phyloP scores from a whole-genome alignment of 2,329 filamentous ascomycete species.

The Emericellopsis atlantica region DNA sequence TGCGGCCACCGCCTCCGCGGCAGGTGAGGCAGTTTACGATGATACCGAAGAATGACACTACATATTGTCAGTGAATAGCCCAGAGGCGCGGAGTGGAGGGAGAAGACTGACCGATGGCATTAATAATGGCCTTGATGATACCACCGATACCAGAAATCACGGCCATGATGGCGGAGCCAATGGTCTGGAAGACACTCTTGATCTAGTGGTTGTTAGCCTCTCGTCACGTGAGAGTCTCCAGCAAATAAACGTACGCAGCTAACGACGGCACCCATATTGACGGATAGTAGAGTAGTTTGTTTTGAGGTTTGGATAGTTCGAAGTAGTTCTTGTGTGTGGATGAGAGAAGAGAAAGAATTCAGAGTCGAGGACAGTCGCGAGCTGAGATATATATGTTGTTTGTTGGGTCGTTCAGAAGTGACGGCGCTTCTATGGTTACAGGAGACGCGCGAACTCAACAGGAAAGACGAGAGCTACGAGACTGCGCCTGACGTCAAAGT shows the following conservation, averaged over 20 bases:
- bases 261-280: slow-evolving; percentile 61
- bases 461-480: too few species aligned
- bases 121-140: slow-evolving; percentile 54
- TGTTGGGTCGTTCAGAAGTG: too few species aligned
- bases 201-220: slow-evolving; percentile 21
- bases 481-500: too few species aligned
- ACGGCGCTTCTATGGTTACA: too few species aligned
- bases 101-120: slow-evolving; percentile 40
- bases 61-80: too few species aligned
- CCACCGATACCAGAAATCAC: slow-evolving; percentile 54
- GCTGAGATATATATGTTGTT: neutral
- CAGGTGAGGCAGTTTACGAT: slow-evolving; percentile 54
- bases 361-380: neutral
- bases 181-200: slow-evolving; percentile 44
- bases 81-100: too few species aligned
- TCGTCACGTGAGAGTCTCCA: too few species aligned
- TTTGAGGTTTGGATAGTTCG: slow-evolving; percentile 4
- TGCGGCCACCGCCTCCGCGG: slow-evolving; percentile 22
- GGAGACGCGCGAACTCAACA: too few species aligned
- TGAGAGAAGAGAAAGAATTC: neutral
- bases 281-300: slow-evolving; percentile 5
- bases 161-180: slow-evolving; percentile 55
- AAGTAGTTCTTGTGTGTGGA: neutral
- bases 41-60: slow-evolving; percentile 38
- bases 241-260: slow-evolving; percentile 50